Conservation (phyloP, 441 rosid species). For the Adansonia grandidieri region DNA sequence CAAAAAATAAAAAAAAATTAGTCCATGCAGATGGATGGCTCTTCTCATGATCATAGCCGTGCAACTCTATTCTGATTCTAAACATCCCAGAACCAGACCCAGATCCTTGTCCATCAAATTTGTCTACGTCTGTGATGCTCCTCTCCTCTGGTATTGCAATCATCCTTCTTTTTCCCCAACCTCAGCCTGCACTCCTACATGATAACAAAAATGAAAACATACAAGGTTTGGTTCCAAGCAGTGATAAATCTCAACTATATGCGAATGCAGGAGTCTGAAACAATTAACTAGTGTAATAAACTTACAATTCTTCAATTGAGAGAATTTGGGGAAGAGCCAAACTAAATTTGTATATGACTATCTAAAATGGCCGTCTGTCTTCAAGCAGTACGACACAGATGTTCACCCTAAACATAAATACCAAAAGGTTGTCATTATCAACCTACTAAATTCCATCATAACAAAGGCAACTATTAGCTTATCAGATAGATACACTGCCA, state of each 20-base stretch:
- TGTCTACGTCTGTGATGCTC: conserved; percentile 15
- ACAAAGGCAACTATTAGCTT: conserved; percentile 8
- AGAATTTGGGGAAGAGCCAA: conserved; percentile 23
- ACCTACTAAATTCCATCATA: conserved; percentile 11
- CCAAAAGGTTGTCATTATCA: conserved; percentile 14
- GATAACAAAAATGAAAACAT: neutral
- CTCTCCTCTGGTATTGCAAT: neutral
- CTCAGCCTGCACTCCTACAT: neutral
- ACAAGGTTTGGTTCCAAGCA: neutral
- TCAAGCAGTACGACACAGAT: conserved; percentile 22
- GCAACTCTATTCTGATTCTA: neutral
- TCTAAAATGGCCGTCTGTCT: conserved; percentile 11
- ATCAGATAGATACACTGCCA: conserved; percentile 8
- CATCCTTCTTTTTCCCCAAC: neutral
- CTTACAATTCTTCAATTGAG: conserved; percentile 35
- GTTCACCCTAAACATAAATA: conserved; percentile 30
- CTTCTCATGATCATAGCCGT: neutral
- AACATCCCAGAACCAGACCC: neutral
- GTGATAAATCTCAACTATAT: neutral
- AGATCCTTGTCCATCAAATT: neutral
- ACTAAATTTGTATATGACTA: conserved; percentile 21
- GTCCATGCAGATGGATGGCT: neutral
- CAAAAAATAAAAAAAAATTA: neutral
- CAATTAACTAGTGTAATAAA: conserved; percentile 15
- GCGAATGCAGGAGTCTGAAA: neutral